Evolutionary conservation across 2,329 filamentous ascomycete species (phyloP), one percentile per base, ranked within the genome.

Genomic region (Amylocarpus encephaloides): DNA sequence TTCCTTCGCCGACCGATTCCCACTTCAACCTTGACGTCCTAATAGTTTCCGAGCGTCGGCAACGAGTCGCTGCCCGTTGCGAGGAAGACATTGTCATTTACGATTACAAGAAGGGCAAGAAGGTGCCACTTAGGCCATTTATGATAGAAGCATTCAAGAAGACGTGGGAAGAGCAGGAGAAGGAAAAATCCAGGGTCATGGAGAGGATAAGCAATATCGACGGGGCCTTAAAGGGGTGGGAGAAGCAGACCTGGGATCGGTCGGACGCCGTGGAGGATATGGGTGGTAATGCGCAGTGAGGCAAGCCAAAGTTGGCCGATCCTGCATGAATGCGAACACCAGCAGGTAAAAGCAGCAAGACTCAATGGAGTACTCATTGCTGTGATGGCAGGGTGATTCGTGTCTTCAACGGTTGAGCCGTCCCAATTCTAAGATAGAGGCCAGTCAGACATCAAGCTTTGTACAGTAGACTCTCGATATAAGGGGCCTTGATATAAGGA

Each of bases 1-100:
- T 53, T 4, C 60, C 60, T 2, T 22, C 19, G 7, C 16, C 45
- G 0, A 34, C 34, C 3, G 49, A 66, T 69, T 19, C 67, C 74
- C 76, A 78, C 16, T 78, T 92, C 55, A 66, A 78, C 48, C 65
- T 83, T 49, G 76, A 82, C 58, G 78, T 75, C 44, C 65, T 81
- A n/a, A 74, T 95, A 44, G 65, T 95, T 13, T 94, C 88, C 1
- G 87, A 95, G 66, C 72, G 74, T 35, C 82, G 88, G 61, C 82
- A 83, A 61, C 76, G 90, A 16, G 73, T 81, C 12, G 86, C 88
- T 7, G 89, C 90, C 3, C 73, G 83, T 39, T 86, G 85, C 50
- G 73, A 80, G 26, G 91, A 96, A 68, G 86, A 92, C 58, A 80
- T 88, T 51, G 85, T 87, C 9, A 73, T 88, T 1, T 94, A 93